phyloP scores from a whole-genome alignment of 495 filamentous ascomycete genomes.

The Hypoxylon subgilvum region DNA sequence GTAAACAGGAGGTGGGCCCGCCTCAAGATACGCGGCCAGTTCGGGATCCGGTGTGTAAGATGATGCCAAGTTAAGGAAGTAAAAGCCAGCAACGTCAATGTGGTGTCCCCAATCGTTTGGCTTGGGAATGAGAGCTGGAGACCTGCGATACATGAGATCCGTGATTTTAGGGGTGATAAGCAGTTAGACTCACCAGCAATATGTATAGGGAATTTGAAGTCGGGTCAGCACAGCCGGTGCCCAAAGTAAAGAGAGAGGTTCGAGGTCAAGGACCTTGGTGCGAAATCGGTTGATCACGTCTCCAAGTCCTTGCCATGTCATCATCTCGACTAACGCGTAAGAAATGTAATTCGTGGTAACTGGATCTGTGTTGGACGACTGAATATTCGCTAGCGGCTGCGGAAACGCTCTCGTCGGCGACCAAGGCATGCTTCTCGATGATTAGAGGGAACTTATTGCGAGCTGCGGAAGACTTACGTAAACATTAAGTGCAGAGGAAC shows the following conservation, averaged over 20 bases:
- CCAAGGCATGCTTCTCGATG: conserved; percentile 63
- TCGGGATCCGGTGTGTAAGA: conserved; percentile 68
- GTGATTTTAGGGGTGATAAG: conserved; percentile 3
- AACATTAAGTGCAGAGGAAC: conserved; percentile 84
- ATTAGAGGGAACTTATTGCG: conserved; percentile 60
- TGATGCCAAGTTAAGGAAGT: conserved; percentile 69
- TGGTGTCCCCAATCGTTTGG: conserved; percentile 76
- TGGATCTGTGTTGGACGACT: conserved; percentile 64
- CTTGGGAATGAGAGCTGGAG: conserved; percentile 79
- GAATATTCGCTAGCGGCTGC: conserved; percentile 74
- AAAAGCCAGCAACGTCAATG: conserved; percentile 75
- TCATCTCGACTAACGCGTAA: conserved; percentile 77
- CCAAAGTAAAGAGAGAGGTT: conserved; percentile 69
- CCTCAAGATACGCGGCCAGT: conserved; percentile 67
- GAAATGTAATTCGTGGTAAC: conserved; percentile 72
- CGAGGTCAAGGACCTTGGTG: conserved; percentile 66
- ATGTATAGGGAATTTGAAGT: conserved; percentile 75
- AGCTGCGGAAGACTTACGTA: conserved; percentile 70
- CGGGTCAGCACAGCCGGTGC: conserved; percentile 68
- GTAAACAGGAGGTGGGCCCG: conserved; percentile 74
- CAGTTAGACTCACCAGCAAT: conserved; percentile 66
- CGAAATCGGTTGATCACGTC: conserved; percentile 78
- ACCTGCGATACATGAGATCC: conserved; percentile 37
- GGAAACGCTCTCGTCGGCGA: conserved; percentile 72
- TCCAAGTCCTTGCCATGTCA: conserved; percentile 81